Conservation (phyloP, 495 filamentous ascomycete species). For the Platismatia glauca region DNA sequence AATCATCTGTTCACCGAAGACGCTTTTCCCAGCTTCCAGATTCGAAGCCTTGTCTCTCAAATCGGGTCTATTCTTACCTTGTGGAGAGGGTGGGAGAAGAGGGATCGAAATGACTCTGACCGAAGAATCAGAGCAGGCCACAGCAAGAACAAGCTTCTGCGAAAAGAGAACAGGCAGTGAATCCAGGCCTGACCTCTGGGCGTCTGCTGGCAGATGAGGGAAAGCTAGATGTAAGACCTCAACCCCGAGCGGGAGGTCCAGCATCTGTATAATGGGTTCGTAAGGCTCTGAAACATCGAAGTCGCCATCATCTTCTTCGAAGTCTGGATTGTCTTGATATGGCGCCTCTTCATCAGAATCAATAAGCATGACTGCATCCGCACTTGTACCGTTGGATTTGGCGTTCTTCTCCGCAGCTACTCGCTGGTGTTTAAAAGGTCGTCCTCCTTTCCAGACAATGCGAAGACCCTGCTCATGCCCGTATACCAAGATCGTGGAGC, state of each 20-base stretch:
- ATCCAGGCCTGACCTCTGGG: constrained; percentile 39
- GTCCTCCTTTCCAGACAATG: constrained; percentile 74
- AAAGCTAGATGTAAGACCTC: constrained; percentile 52
- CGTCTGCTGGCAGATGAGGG: constrained; percentile 44
- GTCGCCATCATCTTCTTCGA: constrained; percentile 52
- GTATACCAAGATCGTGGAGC: constrained; percentile 74
- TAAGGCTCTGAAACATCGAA: constrained; percentile 42
- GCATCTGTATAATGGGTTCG: constrained; percentile 51
- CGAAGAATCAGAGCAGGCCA: constrained; percentile 60
- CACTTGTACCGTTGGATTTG: constrained; percentile 30
- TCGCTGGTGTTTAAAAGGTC: constrained; percentile 45
- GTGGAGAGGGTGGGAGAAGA: constrained; percentile 59
- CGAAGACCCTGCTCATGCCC: constrained; percentile 71
- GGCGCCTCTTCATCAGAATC: constrained; percentile 70
- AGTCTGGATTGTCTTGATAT: constrained; percentile 41
- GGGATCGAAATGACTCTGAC: constrained; percentile 65
- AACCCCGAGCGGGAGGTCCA: constrained; percentile 60
- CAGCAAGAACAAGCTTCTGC: constrained; percentile 58
- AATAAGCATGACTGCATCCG: constrained; percentile 64
- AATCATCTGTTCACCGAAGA: constrained; percentile 54
- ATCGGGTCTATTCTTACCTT: constrained; percentile 30
- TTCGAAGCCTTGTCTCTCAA: constrained; percentile 30
- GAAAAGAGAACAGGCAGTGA: constrained; percentile 52
- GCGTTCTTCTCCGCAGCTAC: constrained; percentile 24
- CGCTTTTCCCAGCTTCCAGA: constrained; percentile 41